A percentile compares a stretch with the other conserved stretches of the same genome.
These are phyloP conservation scores for Cicer cuneatum DNA, from an alignment of 306 rosid genomes.

Conservation along the genomic window DNA sequence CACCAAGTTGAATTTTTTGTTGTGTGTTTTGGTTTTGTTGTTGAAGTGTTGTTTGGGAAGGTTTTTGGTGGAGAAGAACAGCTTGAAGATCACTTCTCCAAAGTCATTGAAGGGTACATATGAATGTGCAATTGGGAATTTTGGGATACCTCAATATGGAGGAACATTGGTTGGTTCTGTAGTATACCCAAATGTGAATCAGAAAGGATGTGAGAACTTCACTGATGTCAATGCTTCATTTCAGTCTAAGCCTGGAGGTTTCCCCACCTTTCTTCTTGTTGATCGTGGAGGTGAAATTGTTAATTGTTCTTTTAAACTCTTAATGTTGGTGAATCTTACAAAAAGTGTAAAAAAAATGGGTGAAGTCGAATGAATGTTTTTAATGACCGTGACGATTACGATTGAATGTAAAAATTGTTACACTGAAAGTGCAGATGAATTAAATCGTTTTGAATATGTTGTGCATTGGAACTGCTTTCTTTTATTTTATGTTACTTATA, in stretches of 20 bases:
- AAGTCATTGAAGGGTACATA: conserved; percentile 62
- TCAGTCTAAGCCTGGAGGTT: conserved; percentile 72
- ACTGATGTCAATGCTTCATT: conserved; percentile 59
- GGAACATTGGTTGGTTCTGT: conserved; percentile 87
- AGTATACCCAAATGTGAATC: conserved; percentile 75
- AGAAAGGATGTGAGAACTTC: conserved; percentile 73
- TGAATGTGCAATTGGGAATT: conserved; percentile 96
- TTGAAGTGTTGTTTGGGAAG: conserved; percentile 66
- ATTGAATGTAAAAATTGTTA: no score
- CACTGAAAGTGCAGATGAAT: no score
- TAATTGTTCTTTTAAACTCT: conserved; percentile 8
- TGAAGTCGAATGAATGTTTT: background rate
- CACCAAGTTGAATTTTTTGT: conserved; percentile 50
- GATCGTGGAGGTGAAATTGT: conserved; percentile 87
- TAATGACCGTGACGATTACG: no score
- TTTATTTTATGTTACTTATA: conserved; percentile 8
- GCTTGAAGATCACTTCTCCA: conserved; percentile 75
- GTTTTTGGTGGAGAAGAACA: conserved; percentile 97
- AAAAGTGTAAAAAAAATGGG: background rate
- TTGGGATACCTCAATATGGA: conserved; percentile 94
- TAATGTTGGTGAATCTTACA: background rate
- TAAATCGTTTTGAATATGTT: conserved; percentile 15
- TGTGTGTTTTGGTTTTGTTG: conserved; percentile 58
- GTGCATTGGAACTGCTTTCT: conserved; percentile 10
- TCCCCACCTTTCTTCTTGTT: conserved; percentile 78